Conservation (phyloP, 2,329 filamentous ascomycete species). For the Mycosphaerelloides madeirae region DNA sequence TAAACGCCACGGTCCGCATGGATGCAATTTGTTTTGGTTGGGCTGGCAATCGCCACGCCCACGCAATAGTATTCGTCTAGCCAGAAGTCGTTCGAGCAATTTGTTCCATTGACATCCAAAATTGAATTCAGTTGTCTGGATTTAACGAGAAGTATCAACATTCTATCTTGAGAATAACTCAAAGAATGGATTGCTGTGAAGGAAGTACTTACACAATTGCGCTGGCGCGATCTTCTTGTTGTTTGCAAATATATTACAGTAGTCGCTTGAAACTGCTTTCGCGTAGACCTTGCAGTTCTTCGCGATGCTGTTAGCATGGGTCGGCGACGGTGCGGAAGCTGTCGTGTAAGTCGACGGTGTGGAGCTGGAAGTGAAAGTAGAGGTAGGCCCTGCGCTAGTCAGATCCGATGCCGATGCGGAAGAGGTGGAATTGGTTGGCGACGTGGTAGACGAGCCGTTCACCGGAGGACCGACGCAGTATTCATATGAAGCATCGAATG, state of each 20-base stretch:
- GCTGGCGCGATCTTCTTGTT: slow-evolving; percentile 22
- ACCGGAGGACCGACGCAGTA: too few relatives aligned
- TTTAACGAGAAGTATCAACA: too few relatives aligned
- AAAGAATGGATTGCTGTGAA: too few relatives aligned
- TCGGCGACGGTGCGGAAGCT: background rate
- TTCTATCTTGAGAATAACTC: too few relatives aligned
- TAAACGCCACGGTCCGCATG: background rate
- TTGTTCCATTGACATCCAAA: slow-evolving; percentile 19
- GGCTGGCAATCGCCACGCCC: background rate
- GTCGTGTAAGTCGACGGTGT: too few relatives aligned
- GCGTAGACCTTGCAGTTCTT: background rate
- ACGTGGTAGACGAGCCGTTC: too few relatives aligned
- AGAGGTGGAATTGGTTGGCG: too few relatives aligned
- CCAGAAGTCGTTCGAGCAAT: slow-evolving; percentile 15
- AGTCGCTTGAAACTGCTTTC: slow-evolving; percentile 16
- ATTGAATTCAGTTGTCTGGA: too few relatives aligned
- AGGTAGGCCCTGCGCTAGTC: background rate
- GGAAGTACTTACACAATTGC: slow-evolving; percentile 29
- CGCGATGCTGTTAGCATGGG: slow-evolving; percentile 1
- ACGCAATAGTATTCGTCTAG: slow-evolving; percentile 16
- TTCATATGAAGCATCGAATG: too few relatives aligned
- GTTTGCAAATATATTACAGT: slow-evolving; percentile 25
- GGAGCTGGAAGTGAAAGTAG: background rate
- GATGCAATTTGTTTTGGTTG: background rate
- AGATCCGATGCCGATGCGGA: too few relatives aligned